Evolutionary conservation across 75 land plant genomes (phyloP).

Genomic region (Pinus albicaulis): DNA sequence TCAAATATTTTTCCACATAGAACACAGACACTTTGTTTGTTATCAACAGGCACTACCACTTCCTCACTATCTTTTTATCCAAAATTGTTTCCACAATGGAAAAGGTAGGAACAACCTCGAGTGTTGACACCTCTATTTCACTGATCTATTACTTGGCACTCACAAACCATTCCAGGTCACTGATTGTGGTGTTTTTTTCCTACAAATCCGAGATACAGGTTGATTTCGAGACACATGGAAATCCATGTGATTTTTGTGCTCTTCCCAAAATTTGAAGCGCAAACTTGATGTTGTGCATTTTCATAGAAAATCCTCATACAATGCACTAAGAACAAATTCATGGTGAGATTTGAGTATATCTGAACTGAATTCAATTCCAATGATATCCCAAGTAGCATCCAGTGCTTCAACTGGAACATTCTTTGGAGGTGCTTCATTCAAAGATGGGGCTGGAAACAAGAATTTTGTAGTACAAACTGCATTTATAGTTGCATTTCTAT

Average conservation of each 20-base stretch:
- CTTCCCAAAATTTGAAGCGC: slow-evolving; percentile 78
- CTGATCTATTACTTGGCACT: slow-evolving; percentile 82
- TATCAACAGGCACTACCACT: slow-evolving; percentile 94
- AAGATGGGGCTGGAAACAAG: too few relatives aligned
- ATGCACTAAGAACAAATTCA: too few relatives aligned
- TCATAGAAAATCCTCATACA: too few relatives aligned
- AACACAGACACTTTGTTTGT: slow-evolving; percentile 80
- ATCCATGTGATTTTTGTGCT: slow-evolving; percentile 84
- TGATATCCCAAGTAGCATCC: slow-evolving; percentile 30
- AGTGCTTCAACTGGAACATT: neutral
- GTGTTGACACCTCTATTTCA: slow-evolving; percentile 68
- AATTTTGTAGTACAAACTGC: neutral
- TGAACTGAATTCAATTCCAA: slow-evolving; percentile 69
- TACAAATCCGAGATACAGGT: slow-evolving; percentile 47
- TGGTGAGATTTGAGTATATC: slow-evolving; percentile 70
- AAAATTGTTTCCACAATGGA: slow-evolving; percentile 55
- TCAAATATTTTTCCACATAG: slow-evolving; percentile 96
- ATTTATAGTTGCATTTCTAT: neutral
- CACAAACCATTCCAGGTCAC: slow-evolving; percentile 98
- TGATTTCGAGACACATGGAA: slow-evolving; percentile 86
- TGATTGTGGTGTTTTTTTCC: slow-evolving; percentile 72
- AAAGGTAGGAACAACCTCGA: slow-evolving; percentile 71
- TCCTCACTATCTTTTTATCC: slow-evolving; percentile 63
- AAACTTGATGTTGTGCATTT: slow-evolving; percentile 91
- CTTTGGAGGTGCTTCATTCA: neutral